Conservation (phyloP, 352 stramenopile genomes). For the Aphanomyces stellatus region DNA sequence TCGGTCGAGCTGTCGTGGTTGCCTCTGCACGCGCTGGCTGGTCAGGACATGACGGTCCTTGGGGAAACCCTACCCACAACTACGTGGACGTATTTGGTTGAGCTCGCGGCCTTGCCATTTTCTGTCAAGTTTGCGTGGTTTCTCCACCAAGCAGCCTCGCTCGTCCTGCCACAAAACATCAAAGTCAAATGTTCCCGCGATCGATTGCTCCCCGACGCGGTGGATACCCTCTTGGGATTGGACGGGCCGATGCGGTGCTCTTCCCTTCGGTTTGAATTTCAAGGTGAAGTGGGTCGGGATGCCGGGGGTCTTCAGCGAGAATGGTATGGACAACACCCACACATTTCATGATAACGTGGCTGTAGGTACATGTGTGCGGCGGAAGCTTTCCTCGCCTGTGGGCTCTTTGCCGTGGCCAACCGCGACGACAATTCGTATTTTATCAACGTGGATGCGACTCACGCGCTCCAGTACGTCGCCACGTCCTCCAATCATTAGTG, state of each 20-base stretch:
- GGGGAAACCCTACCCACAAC: neutral
- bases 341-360: neutral
- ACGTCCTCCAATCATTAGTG: neutral
- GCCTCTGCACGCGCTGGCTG: no score
- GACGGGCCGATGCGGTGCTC: neutral
- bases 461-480: neutral
- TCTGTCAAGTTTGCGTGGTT: slow-evolving; percentile 80
- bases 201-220: neutral
- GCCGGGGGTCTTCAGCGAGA: slow-evolving; percentile 78
- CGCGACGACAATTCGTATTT: slow-evolving; percentile 18
- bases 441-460: neutral
- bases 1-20: neutral
- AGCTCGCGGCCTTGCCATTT: slow-evolving; percentile 34
- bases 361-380: slow-evolving; percentile 40
- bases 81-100: slow-evolving; percentile 28
- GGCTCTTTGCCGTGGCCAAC: slow-evolving; percentile 47
- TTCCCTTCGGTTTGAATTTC: slow-evolving; percentile 65
- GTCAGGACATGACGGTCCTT: no score
- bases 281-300: slow-evolving; percentile 73
- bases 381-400: slow-evolving; percentile 38
- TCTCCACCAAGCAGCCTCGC: slow-evolving; percentile 51
- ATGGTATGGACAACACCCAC: slow-evolving; percentile 50
- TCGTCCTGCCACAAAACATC: slow-evolving; percentile 50
- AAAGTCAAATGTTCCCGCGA: neutral
- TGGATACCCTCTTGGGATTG: neutral